phyloP scores from a whole-genome alignment of 2,329 filamentous ascomycete genomes.

The Chaetomiaceae sp. region DNA sequence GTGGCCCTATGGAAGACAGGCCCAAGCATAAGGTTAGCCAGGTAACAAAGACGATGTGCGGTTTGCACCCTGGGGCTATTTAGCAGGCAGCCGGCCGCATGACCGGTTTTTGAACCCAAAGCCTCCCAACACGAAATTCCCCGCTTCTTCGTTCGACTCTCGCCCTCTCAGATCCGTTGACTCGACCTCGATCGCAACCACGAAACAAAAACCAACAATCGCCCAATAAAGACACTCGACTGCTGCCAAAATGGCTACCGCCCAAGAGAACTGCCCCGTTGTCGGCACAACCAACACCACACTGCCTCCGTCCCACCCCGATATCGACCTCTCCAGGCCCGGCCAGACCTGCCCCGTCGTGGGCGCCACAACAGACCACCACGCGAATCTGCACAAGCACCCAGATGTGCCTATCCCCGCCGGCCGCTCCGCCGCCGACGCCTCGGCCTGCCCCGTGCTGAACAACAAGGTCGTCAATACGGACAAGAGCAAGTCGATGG shows the following conservation, averaged over 20 bases:
- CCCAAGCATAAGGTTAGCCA: not conserved
- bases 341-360: constrained; percentile 41
- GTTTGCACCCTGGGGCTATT: too few relatives aligned
- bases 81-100: too few relatives aligned
- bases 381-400: constrained; percentile 38
- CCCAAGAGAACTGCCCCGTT: constrained; percentile 37
- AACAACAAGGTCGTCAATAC: constrained; percentile 33
- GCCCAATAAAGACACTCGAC: not conserved
- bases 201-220: not conserved
- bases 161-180: too few relatives aligned
- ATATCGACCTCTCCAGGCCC: constrained; percentile 38
- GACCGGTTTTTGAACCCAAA: too few relatives aligned
- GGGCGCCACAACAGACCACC: constrained; percentile 41
- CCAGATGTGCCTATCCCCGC: constrained; percentile 32
- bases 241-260: constrained; percentile 19
- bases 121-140: too few relatives aligned
- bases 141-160: too few relatives aligned
- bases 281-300: constrained; percentile 41
- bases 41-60: constrained; percentile 9
- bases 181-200: not conserved
- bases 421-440: constrained; percentile 32
- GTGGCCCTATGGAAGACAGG: too few relatives aligned
- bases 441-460: constrained; percentile 38
- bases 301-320: constrained; percentile 38
- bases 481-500: constrained; percentile 38